Evolutionary conservation across 345 rosid species (phyloP).

Genomic region (Lepidium sativum): DNA sequence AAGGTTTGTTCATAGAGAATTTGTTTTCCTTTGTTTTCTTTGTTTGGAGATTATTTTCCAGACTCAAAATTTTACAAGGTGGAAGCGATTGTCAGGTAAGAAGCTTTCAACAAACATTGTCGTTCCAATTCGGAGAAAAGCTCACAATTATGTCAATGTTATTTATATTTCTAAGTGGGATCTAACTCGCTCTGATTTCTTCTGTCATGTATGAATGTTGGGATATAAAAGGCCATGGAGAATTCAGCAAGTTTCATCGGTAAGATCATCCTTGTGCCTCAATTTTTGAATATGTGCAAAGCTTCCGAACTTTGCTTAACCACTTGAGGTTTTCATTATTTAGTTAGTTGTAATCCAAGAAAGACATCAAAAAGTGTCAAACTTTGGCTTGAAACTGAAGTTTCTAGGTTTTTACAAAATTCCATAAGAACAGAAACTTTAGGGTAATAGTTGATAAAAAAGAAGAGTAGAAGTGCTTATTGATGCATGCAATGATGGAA

Average conservation of each 20-base stretch:
- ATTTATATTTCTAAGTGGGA: not conserved
- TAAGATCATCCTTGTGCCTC: no score
- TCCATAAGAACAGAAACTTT: not conserved
- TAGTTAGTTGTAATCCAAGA: not conserved
- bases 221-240: conserved; percentile 66
- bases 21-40: not conserved
- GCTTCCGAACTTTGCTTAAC: no score
- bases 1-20: not conserved
- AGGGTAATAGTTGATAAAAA: not conserved
- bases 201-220: conserved; percentile 18
- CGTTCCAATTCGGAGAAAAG: not conserved
- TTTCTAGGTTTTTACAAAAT: not conserved
- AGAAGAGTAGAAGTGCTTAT: conserved; percentile 1
- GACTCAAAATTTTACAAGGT: conserved; percentile 77
- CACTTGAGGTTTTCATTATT: no score
- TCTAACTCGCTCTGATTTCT: not conserved
- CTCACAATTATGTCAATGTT: not conserved
- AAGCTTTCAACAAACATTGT: not conserved
- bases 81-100: conserved; percentile 71
- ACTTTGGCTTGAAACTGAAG: not conserved
- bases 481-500: no score
- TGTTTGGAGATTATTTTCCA: conserved; percentile 55
- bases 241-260: conserved; percentile 70
- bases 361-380: not conserved
- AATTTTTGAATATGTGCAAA: no score